phyloP scores from a whole-genome alignment of 2,329 filamentous ascomycete species.

The Fusarium penzigii region DNA sequence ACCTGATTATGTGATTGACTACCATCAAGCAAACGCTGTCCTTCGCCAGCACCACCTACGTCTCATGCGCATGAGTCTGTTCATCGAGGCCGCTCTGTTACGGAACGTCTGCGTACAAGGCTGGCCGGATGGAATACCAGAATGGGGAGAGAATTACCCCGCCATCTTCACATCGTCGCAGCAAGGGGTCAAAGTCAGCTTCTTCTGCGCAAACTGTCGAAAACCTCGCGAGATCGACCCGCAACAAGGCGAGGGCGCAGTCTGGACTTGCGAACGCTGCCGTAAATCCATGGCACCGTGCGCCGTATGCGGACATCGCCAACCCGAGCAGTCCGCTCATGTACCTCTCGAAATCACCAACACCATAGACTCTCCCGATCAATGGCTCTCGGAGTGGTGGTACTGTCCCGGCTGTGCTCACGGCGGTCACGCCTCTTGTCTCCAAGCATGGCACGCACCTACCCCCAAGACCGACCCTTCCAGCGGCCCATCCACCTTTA shows the following conservation, averaged over 20 bases:
- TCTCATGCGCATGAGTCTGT: conserved; percentile 59
- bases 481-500: conserved; percentile 34
- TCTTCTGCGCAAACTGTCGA: conserved; percentile 56
- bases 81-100: conserved; percentile 60
- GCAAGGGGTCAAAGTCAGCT: conserved; percentile 53
- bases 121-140: conserved; percentile 52
- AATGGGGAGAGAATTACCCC: conserved; percentile 57
- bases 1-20: conserved; percentile 55
- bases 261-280: conserved; percentile 63
- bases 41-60: conserved; percentile 61
- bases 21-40: conserved; percentile 56
- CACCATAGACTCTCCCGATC: conserved; percentile 25
- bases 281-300: conserved; percentile 54
- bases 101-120: conserved; percentile 62
- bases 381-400: conserved; percentile 55
- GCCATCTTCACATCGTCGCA: conserved; percentile 56
- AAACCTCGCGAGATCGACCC: conserved; percentile 58
- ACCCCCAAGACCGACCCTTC: conserved; percentile 18
- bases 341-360: conserved; percentile 34
- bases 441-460: conserved; percentile 59
- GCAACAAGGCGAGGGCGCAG: conserved; percentile 41
- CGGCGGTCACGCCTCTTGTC: conserved; percentile 61
- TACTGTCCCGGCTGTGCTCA: conserved; percentile 64
- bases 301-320: conserved; percentile 58
- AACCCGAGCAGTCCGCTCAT: conserved; percentile 45